These are phyloP conservation scores for Skeletonema grethae DNA, from an alignment of 108 stramenopile species.

Conservation along the genomic window DNA sequence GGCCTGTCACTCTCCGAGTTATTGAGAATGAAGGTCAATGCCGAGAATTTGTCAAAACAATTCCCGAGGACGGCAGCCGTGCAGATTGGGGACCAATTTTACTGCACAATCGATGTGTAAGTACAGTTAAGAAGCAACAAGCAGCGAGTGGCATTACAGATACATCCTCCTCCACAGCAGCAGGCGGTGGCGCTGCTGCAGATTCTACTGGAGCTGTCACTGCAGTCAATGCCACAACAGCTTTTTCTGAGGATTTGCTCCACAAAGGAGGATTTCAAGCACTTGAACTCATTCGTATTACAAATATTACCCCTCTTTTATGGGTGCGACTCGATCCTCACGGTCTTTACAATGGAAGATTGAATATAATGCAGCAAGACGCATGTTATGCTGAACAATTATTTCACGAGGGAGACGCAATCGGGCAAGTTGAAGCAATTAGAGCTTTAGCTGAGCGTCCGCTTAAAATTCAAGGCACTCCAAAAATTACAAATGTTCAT, in stretches of 20 bases:
- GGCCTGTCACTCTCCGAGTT: conserved; percentile 82
- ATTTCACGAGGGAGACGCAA: conserved; percentile 87
- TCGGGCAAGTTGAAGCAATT: conserved; percentile 79
- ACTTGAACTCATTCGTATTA: conserved; percentile 85
- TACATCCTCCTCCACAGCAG: conserved; percentile 11
- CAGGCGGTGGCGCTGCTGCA: conserved; percentile 10
- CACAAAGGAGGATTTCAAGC: conserved; percentile 86
- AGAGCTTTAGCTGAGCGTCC: conserved; percentile 85
- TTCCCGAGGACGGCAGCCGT: conserved; percentile 77
- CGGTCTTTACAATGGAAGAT: conserved; percentile 72
- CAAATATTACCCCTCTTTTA: conserved; percentile 81
- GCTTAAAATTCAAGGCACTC: conserved; percentile 73
- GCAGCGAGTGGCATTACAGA: conserved; percentile 55
- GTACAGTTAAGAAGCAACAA: conserved; percentile 72
- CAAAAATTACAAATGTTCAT: conserved; percentile 73
- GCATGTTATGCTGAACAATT: conserved; percentile 84
- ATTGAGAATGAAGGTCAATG: conserved; percentile 85
- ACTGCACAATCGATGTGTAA: conserved; percentile 80
- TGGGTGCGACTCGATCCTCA: conserved; percentile 89
- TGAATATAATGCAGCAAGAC: conserved; percentile 84
- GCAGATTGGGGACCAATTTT: conserved; percentile 82
- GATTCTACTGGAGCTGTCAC: conserved; percentile 12
- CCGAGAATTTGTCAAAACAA: conserved; percentile 74
- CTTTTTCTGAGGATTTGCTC: conserved; percentile 66
- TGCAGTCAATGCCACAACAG: conserved; percentile 49